Evolutionary conservation across 352 stramenopile genomes (phyloP).

Genomic region (Phytophthora brassicae): DNA sequence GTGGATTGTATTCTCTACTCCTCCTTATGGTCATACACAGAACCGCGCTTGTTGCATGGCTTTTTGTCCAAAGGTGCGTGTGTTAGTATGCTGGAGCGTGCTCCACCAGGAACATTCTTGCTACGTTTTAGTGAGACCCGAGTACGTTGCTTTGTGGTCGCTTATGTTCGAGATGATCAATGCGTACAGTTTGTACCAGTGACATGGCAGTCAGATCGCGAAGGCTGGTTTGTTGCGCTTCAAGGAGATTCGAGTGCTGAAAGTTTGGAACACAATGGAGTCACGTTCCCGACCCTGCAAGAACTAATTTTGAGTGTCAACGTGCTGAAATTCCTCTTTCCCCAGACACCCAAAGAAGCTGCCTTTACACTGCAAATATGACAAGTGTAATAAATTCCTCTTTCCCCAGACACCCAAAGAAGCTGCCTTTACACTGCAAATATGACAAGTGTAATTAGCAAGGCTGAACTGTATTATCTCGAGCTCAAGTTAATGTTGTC

Average conservation of each 20-base stretch:
- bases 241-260: constrained; percentile 37
- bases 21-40: constrained; percentile 65
- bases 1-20: constrained; percentile 66
- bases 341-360: constrained; percentile 73
- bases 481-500: background rate
- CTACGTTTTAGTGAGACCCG: constrained; percentile 80
- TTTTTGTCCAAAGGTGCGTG: constrained; percentile 84
- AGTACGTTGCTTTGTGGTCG: constrained; percentile 67
- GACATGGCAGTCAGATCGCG: constrained; percentile 41
- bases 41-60: constrained; percentile 76
- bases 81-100: constrained; percentile 70
- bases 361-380: constrained; percentile 44
- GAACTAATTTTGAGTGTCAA: constrained; percentile 78
- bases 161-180: constrained; percentile 58
- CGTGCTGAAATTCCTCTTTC: constrained; percentile 81
- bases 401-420: constrained; percentile 83
- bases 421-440: constrained; percentile 47
- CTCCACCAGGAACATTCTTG: constrained; percentile 73
- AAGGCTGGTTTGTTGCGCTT: constrained; percentile 64
- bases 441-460: constrained; percentile 6
- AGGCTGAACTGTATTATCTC: background rate
- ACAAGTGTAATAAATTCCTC: constrained; percentile 51
- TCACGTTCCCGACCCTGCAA: constrained; percentile 63
- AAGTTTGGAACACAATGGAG: constrained; percentile 27
- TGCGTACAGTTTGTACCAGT: constrained; percentile 80